Base-by-base conservation (phyloP, 2,329 filamentous ascomycete genomes). In the Fusarium buharicum region DNA sequence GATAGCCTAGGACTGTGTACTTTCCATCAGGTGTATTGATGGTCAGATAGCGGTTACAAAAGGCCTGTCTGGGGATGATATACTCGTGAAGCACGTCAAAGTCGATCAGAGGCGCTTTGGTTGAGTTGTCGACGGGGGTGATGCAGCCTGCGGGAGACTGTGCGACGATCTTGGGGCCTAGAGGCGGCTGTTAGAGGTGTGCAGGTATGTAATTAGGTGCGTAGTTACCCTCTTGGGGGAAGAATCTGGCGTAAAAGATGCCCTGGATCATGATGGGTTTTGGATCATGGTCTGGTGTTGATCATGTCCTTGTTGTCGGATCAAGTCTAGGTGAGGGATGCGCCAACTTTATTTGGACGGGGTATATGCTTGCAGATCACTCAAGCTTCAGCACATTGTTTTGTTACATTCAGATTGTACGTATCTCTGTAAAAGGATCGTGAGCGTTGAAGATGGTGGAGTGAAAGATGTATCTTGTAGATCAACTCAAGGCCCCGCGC, bases 41-140 rank as follows among this genome's bases (percentile, higher is more conserved):
- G 24, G 90, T 90, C 60, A 98, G 84, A 59, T 93, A 89, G 64
- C 93, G 91, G 75, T 97, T 96, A 83, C 94, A 97, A 73, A 99
- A 95, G 70, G 94, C 91, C 76, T 97, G 92, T 50, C 92, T 90
- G 16, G 95, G 95, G 71, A 99, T 97, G 72, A 99, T 90, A 79
- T 96, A 97, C 74, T 94, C 90, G 14, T 92, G 91, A 67, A 98
- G 85, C 47, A 92, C 88, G 64, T 91, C 86, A 77, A 97, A 98
- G 76, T 93, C 88, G 72, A 97, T 86, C 62, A 97, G 86, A 4
- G 89, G 88, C 11, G 81, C 45, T 49, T 74, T 78, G 55, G 67
- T 51, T 68, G 74, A 65, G 71, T 67, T 65, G 64, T 78, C 68
- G 55, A 73, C 56, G 64, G 76, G 52, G 72, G 86, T 85, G 64